A percentile compares a stretch with the other conserved stretches of the same genome.
Evolutionary conservation across 1,139 yeast genomes (phyloP).

Genomic region (Pneumocystis sp.): DNA sequence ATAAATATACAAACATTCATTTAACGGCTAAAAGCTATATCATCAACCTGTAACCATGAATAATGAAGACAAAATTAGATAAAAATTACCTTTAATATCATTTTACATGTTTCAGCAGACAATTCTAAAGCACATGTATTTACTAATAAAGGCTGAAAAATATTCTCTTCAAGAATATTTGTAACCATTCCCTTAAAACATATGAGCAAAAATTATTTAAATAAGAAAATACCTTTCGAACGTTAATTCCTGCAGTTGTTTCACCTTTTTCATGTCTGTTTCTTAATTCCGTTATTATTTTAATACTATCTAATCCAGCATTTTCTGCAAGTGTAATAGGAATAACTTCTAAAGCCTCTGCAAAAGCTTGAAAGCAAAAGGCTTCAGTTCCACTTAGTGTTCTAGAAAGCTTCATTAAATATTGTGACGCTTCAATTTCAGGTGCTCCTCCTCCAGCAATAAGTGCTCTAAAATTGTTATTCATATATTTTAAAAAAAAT

Average conservation of each 20-base stretch:
- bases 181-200: constrained; percentile 53
- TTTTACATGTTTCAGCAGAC: constrained; percentile 92
- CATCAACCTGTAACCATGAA: neutral
- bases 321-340: constrained; percentile 97
- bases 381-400: constrained; percentile 80
- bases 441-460: constrained; percentile 99
- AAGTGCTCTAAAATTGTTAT: constrained; percentile 35
- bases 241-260: constrained; percentile 86
- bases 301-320: constrained; percentile 90
- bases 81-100: constrained; percentile 93
- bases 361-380: constrained; percentile 88
- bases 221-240: constrained; percentile 38
- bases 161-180: constrained; percentile 85
- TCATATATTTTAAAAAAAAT: neutral
- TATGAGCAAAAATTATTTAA: neutral
- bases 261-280: constrained; percentile 87
- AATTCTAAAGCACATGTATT: constrained; percentile 84
- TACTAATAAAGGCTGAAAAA: constrained; percentile 88
- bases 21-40: neutral
- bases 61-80: constrained; percentile 26
- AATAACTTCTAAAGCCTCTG: constrained; percentile 86
- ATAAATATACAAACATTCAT: neutral
- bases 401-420: constrained; percentile 61
- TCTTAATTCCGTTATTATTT: constrained; percentile 87
- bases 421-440: constrained; percentile 83